These are phyloP conservation scores for Tulasnella sp. DNA, from an alignment of 768 basidiomycete genomes.

Conservation along the genomic window DNA sequence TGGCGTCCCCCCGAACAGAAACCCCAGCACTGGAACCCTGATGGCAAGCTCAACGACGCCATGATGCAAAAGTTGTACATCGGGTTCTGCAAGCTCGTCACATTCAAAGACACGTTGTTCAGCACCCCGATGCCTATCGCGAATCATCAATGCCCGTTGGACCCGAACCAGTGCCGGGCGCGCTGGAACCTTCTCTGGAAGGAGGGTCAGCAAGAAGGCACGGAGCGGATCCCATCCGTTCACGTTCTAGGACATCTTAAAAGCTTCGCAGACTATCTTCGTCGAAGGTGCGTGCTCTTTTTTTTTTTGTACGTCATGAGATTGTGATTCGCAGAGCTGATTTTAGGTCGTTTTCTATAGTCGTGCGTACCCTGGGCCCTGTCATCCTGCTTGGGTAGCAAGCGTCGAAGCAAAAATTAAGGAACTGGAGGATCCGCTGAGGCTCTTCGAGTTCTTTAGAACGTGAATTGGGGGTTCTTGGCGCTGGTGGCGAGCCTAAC, in stretches of 20 bases:
- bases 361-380: slow-evolving; percentile 14
- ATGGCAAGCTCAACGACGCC: slow-evolving; percentile 15
- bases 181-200: slow-evolving; percentile 12
- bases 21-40: slow-evolving; percentile 5
- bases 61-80: slow-evolving; percentile 12
- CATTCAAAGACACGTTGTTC: slow-evolving; percentile 16
- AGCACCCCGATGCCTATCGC: slow-evolving; percentile 11
- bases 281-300: slow-evolving; percentile 4
- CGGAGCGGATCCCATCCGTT: slow-evolving; percentile 7
- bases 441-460: slow-evolving; percentile 13
- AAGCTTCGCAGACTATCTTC: slow-evolving; percentile 2
- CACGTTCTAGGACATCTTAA: slow-evolving; percentile 11
- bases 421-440: slow-evolving; percentile 6
- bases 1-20: neutral
- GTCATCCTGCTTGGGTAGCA: slow-evolving; percentile 12
- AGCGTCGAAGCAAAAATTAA: slow-evolving; percentile 13
- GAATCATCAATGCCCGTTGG: slow-evolving; percentile 11
- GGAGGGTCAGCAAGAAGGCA: neutral
- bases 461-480: neutral
- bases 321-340: no score
- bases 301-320: neutral
- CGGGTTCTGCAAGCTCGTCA: slow-evolving; percentile 19
- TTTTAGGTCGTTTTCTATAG: neutral
- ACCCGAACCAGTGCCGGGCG: slow-evolving; percentile 8
- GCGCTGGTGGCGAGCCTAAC: neutral